Evolutionary conservation across 2,329 filamentous ascomycete species (phyloP).

Genomic region (Cladosporium sp.): DNA sequence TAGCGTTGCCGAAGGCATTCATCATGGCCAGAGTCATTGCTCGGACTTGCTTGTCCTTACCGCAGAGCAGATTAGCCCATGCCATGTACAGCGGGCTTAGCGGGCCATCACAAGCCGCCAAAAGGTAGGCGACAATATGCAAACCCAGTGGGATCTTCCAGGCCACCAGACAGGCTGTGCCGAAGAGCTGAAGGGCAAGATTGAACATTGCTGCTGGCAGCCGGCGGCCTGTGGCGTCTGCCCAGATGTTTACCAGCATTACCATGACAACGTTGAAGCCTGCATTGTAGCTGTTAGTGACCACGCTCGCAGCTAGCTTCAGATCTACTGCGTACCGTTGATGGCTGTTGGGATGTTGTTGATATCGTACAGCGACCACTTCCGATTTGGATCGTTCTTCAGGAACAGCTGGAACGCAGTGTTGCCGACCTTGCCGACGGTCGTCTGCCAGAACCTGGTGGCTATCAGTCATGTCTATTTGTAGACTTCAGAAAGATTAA

Average conservation of each 20-base stretch:
- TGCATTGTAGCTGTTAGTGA: not conserved
- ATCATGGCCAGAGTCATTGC: slow-evolving; percentile 35
- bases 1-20: slow-evolving; percentile 31
- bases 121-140: slow-evolving; percentile 33
- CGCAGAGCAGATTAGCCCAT: slow-evolving; percentile 35
- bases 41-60: slow-evolving; percentile 33
- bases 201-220: slow-evolving; percentile 32
- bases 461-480: too few species aligned
- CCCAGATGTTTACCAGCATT: slow-evolving; percentile 9
- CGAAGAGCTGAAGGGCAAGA: slow-evolving; percentile 16
- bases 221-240: slow-evolving; percentile 32
- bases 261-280: not conserved
- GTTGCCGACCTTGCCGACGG: not conserved
- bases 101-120: slow-evolving; percentile 34
- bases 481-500: too few species aligned
- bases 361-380: slow-evolving; percentile 51
- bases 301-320: not conserved
- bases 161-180: not conserved
- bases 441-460: slow-evolving; percentile 1
- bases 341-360: slow-evolving; percentile 48
- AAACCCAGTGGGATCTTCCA: slow-evolving; percentile 21
- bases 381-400: slow-evolving; percentile 40
- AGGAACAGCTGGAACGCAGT: slow-evolving; percentile 50
- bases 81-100: slow-evolving; percentile 34
- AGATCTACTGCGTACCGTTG: not conserved